phyloP scores from a whole-genome alignment of 164 flowering plant species.

The Dillenia suffruticosa region DNA sequence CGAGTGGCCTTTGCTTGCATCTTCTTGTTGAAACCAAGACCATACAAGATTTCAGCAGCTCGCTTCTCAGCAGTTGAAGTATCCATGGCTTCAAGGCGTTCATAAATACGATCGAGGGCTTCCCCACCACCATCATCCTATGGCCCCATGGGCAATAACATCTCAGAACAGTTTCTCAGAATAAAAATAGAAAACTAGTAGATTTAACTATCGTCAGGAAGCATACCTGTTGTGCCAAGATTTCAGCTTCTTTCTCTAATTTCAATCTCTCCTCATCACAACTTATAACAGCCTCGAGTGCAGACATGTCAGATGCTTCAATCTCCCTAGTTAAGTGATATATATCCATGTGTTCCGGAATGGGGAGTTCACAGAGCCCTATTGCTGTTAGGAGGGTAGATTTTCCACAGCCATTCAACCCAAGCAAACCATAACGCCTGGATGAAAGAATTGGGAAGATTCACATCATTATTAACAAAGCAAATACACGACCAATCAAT shows the following conservation, averaged over 20 bases:
- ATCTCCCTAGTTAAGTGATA: slow-evolving; percentile 82
- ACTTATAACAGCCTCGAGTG: slow-evolving; percentile 83
- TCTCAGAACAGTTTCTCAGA: background rate
- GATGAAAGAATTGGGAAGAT: slow-evolving; percentile 1
- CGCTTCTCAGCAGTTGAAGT: slow-evolving; percentile 94
- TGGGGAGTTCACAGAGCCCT: slow-evolving; percentile 86
- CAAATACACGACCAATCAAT: background rate
- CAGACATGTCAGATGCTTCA: slow-evolving; percentile 94
- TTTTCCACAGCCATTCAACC: slow-evolving; percentile 96
- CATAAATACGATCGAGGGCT: slow-evolving; percentile 77
- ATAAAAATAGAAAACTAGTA: background rate
- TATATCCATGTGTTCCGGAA: slow-evolving; percentile 98
- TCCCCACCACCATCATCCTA: slow-evolving; percentile 94
- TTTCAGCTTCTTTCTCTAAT: slow-evolving; percentile 87
- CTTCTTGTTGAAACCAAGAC: slow-evolving; percentile 85
- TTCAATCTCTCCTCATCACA: slow-evolving; percentile 90
- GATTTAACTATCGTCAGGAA: background rate
- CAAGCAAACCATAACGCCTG: slow-evolving; percentile 96
- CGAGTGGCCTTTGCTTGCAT: slow-evolving; percentile 89
- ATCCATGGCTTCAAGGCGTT: slow-evolving; percentile 89
- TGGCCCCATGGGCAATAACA: background rate
- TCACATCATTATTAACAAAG: background rate
- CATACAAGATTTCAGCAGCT: slow-evolving; percentile 90
- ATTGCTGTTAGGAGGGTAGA: slow-evolving; percentile 88
- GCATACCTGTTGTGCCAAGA: slow-evolving; percentile 63